These are phyloP conservation scores for Mrakiaceae sp. DNA, from an alignment of 1,284 basidiomycete genomes.

Conservation along the genomic window DNA sequence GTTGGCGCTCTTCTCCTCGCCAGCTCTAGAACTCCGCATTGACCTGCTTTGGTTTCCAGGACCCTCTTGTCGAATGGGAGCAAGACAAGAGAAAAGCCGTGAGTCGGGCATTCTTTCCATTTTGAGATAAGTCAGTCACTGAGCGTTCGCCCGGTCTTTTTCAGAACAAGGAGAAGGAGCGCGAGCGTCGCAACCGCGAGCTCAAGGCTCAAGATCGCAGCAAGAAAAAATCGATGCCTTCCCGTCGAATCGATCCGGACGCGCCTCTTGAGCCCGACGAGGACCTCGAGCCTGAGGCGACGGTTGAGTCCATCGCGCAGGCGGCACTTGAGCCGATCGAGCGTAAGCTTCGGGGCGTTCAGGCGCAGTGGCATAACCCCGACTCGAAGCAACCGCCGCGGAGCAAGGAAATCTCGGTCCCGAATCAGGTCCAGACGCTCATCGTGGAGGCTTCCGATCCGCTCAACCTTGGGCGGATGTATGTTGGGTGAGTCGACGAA, in stretches of 20 bases:
- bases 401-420: conserved; percentile 57
- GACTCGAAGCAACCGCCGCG: conserved; percentile 42
- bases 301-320: conserved; percentile 52
- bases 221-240: too few species aligned
- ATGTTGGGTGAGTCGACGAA: conserved; percentile 11
- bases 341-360: conserved; percentile 68
- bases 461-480: conserved; percentile 54
- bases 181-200: background rate
- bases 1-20: too few species aligned
- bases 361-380: conserved; percentile 39
- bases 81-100: conserved; percentile 43
- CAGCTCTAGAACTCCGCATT: too few species aligned
- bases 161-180: background rate
- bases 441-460: conserved; percentile 74
- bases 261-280: background rate
- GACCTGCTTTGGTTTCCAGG: conserved; percentile 42
- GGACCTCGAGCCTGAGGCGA: conserved; percentile 21
- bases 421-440: conserved; percentile 76
- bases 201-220: background rate
- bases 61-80: conserved; percentile 94
- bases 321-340: conserved; percentile 66
- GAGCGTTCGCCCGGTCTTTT: too few species aligned
- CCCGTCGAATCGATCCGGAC: conserved; percentile 2
- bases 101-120: conserved; percentile 16
- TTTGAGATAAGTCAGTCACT: background rate